A percentile compares a stretch with the other conserved stretches of the same genome.
phyloP scores from a whole-genome alignment of 2,329 filamentous ascomycete species.

The Aspergillus ochraceoroseus region DNA sequence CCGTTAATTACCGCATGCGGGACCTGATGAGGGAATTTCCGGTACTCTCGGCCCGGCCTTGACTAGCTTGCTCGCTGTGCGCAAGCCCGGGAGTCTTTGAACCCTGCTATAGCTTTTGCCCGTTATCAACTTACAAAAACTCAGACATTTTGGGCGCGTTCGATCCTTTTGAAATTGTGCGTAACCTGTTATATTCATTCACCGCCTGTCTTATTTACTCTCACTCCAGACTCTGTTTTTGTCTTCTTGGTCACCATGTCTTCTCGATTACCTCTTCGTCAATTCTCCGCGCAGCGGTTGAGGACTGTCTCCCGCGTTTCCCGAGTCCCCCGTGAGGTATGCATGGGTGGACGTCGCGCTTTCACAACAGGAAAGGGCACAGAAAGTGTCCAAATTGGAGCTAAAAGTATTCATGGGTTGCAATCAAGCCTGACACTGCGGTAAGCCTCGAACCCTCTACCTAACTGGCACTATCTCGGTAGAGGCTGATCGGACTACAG shows the following conservation, averaged over 20 bases:
- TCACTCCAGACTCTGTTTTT: background rate
- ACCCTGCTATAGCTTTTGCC: conserved; percentile 20
- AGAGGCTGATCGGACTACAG: conserved; percentile 1
- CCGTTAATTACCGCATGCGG: conserved; percentile 28
- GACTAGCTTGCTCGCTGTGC: conserved; percentile 13
- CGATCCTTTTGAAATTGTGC: too few relatives aligned
- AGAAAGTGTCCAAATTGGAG: conserved; percentile 11
- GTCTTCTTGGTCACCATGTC: conserved; percentile 29
- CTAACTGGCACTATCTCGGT: background rate
- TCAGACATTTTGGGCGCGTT: too few relatives aligned
- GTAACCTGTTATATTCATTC: conserved; percentile 6
- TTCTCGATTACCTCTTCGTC: conserved; percentile 37
- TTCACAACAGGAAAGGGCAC: conserved; percentile 25
- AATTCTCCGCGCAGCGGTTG: conserved; percentile 33
- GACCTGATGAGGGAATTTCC: conserved; percentile 24
- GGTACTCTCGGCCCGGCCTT: conserved; percentile 29
- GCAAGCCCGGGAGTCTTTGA: too few relatives aligned
- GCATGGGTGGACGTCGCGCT: conserved; percentile 22
- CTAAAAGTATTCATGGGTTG: conserved; percentile 22
- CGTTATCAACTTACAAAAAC: too few relatives aligned
- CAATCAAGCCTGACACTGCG: conserved; percentile 24
- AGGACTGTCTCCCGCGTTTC: conserved; percentile 28
- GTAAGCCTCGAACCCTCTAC: conserved; percentile 19
- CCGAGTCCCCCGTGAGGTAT: conserved; percentile 25
- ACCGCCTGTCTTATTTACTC: conserved; percentile 1